Evolutionary conservation across 75 land plant species (phyloP).

Genomic region (Pinus tabuliformis): DNA sequence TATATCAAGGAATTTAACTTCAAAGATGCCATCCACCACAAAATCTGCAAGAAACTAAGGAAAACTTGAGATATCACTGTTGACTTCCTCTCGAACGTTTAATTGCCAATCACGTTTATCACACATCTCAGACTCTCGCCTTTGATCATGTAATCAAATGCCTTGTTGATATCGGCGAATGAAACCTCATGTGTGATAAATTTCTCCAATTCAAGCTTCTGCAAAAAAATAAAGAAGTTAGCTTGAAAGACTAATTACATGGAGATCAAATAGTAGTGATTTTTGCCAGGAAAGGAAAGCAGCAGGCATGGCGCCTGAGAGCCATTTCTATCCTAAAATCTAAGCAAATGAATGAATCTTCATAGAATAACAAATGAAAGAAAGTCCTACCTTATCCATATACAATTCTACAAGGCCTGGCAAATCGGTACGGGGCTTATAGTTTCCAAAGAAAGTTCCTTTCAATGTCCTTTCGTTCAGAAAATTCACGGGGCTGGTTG

Average conservation of each 20-base stretch:
- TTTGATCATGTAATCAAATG: conserved; percentile 57
- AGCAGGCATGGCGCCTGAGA: not conserved
- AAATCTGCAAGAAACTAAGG: no score
- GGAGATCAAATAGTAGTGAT: not conserved
- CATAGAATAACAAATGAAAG: not conserved
- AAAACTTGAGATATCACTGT: no score
- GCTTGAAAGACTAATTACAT: no score
- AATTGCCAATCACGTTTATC: conserved; percentile 32
- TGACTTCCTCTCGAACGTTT: no score
- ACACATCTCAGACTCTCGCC: conserved; percentile 82
- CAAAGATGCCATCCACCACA: no score
- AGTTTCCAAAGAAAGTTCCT: conserved; percentile 49
- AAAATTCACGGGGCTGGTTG: conserved; percentile 20
- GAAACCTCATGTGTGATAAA: conserved; percentile 74
- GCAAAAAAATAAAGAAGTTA: conserved; percentile 28
- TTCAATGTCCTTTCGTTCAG: conserved; percentile 29
- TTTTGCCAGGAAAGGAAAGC: not conserved
- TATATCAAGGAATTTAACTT: no score
- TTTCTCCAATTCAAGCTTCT: conserved; percentile 81
- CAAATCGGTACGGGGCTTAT: conserved; percentile 31
- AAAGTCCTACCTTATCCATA: conserved; percentile 11
- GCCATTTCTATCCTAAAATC: no score
- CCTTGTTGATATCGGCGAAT: conserved; percentile 83
- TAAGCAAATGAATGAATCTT: no score
- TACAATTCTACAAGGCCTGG: conserved; percentile 45